Percentiles rank a stretch among this genome's conserved stretches.
These are phyloP conservation scores for Picea sitchensis DNA, from an alignment of 75 land plant species.

Conservation along the genomic window DNA sequence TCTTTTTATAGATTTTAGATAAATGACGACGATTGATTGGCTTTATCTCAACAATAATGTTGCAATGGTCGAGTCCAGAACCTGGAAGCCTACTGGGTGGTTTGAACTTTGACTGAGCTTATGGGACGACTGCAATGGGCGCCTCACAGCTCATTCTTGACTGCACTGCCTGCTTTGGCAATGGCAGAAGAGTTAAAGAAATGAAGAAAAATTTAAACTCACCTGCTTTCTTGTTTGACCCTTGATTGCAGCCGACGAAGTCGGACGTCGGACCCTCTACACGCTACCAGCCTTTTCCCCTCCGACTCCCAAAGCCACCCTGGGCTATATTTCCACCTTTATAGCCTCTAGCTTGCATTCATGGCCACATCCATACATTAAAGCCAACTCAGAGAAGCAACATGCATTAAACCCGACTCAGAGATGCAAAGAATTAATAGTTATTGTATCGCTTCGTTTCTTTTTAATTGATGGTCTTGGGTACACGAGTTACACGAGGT, in stretches of 20 bases:
- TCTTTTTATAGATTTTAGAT: not conserved
- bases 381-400: no score
- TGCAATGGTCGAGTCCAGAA: not conserved
- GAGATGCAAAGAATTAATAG: no score
- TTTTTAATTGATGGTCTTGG: no score
- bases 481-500: no score
- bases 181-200: not conserved
- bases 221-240: constrained; percentile 5
- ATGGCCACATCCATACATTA: not conserved
- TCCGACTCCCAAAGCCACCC: not conserved
- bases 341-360: not conserved
- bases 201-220: not conserved
- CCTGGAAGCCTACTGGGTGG: not conserved
- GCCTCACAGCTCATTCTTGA: not conserved
- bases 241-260: constrained; percentile 10
- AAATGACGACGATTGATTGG: not conserved
- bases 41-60: not conserved
- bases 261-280: constrained; percentile 1
- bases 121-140: not conserved
- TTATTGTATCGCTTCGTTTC: no score
- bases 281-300: not conserved
- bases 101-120: not conserved
- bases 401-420: no score
- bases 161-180: constrained; percentile 1
- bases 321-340: not conserved